A percentile compares a stretch with the other conserved stretches of the same genome.
phyloP scores from a whole-genome alignment of 179 eudicot species.

The Gypsophila paniculata region DNA sequence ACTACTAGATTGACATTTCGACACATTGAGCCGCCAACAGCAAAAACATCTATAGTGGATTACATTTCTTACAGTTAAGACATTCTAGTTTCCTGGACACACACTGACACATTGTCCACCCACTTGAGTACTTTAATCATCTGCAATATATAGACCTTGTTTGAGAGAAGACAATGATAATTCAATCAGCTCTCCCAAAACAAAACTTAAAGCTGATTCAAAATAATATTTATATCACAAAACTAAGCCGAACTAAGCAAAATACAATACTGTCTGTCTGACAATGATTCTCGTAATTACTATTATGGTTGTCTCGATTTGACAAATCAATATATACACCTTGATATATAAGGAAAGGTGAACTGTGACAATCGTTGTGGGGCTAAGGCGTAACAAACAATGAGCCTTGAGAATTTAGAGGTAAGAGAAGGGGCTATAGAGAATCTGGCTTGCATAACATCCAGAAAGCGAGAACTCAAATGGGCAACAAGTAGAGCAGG shows the following conservation, averaged over 20 bases:
- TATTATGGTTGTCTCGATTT: neutral
- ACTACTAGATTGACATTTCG: neutral
- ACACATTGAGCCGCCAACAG: neutral
- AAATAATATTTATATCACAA: neutral
- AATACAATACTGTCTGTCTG: neutral
- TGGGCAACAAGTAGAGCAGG: constrained; percentile 15
- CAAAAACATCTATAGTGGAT: neutral
- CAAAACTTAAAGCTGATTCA: neutral
- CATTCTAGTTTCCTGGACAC: too few species aligned
- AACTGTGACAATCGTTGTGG: neutral
- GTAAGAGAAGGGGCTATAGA: neutral
- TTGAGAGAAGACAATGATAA: too few species aligned
- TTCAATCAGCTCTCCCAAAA: too few species aligned
- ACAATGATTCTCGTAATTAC: neutral
- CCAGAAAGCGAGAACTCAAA: constrained; percentile 14
- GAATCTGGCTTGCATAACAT: neutral
- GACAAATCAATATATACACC: neutral
- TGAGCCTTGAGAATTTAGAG: constrained; percentile 4
- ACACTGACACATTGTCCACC: too few species aligned
- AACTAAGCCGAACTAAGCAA: neutral
- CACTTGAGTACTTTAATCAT: too few species aligned
- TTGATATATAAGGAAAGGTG: neutral
- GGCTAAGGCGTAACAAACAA: neutral
- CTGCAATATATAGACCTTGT: too few species aligned
- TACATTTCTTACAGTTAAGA: too few species aligned